These are phyloP conservation scores for Epichloe baconii DNA, from an alignment of 2,329 filamentous ascomycete genomes.

Conservation along the genomic window DNA sequence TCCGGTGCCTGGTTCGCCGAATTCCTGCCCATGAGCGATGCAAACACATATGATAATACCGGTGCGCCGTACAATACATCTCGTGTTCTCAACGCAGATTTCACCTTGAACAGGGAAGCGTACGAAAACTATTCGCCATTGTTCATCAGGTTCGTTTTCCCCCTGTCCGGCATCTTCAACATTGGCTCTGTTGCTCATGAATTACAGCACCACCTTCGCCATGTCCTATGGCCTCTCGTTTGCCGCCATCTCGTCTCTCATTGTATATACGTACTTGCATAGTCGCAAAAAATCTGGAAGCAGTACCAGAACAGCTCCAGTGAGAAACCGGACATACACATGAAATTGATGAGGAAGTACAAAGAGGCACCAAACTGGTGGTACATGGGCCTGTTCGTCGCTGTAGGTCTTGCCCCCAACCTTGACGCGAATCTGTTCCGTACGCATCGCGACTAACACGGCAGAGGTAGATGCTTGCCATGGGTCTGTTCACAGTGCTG, in stretches of 20 bases:
- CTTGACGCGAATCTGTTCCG: not conserved
- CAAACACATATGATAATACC: slow-evolving; percentile 59
- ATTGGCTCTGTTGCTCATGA: not conserved
- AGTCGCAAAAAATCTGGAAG: slow-evolving; percentile 52
- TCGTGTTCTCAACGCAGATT: slow-evolving; percentile 46
- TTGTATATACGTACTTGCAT: slow-evolving; percentile 56
- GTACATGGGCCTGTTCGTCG: slow-evolving; percentile 44
- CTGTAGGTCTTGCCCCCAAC: slow-evolving; percentile 26
- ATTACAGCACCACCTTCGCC: slow-evolving; percentile 52
- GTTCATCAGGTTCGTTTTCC: slow-evolving; percentile 37
- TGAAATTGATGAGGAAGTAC: slow-evolving; percentile 51
- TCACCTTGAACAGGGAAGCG: slow-evolving; percentile 47
- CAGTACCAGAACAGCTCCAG: slow-evolving; percentile 46
- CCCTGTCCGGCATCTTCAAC: not conserved
- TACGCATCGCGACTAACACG: not conserved
- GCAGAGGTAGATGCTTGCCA: slow-evolving; percentile 32
- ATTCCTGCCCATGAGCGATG: slow-evolving; percentile 58
- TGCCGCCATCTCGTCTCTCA: slow-evolving; percentile 53
- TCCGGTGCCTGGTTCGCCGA: slow-evolving; percentile 49
- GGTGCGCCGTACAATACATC: slow-evolving; percentile 50
- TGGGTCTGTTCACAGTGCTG: slow-evolving; percentile 42
- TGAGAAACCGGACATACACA: slow-evolving; percentile 50
- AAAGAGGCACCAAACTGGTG: slow-evolving; percentile 51
- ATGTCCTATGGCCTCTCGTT: slow-evolving; percentile 60
- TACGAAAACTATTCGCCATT: slow-evolving; percentile 56